These are phyloP conservation scores for Aspergillus kassunensis DNA, from an alignment of 495 filamentous ascomycete species.

Conservation along the genomic window DNA sequence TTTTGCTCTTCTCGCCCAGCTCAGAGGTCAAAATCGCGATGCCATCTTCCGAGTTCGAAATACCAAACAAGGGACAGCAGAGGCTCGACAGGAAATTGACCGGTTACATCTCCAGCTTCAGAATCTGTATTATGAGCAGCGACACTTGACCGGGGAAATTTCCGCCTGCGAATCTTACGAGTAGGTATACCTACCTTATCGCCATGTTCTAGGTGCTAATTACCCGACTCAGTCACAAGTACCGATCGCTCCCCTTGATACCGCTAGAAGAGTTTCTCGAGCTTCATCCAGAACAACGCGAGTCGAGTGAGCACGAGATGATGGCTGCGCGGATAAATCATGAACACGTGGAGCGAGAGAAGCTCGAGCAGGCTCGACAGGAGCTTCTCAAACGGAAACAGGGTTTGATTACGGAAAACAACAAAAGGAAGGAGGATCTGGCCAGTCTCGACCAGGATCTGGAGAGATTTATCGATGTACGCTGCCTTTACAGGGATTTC, in stretches of 20 bases:
- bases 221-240: slow-evolving; percentile 65
- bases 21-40: slow-evolving; percentile 77
- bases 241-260: slow-evolving; percentile 78
- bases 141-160: slow-evolving; percentile 87
- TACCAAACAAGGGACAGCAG: slow-evolving; percentile 81
- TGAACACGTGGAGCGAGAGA: slow-evolving; percentile 80
- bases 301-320: slow-evolving; percentile 67
- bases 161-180: slow-evolving; percentile 86
- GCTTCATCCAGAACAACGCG: slow-evolving; percentile 67
- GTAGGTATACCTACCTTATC: slow-evolving; percentile 49
- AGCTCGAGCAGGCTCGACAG: slow-evolving; percentile 81
- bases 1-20: slow-evolving; percentile 70
- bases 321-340: slow-evolving; percentile 93
- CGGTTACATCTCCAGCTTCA: slow-evolving; percentile 86
- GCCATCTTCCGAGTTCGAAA: slow-evolving; percentile 76
- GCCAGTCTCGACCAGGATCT: slow-evolving; percentile 82
- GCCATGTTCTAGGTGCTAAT: slow-evolving; percentile 3
- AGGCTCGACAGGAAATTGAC: slow-evolving; percentile 87
- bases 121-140: slow-evolving; percentile 95
- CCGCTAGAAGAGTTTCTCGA: slow-evolving; percentile 77
- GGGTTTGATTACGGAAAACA: slow-evolving; percentile 86
- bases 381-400: slow-evolving; percentile 87
- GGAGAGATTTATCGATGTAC: slow-evolving; percentile 80
- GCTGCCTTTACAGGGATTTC: slow-evolving; percentile 5
- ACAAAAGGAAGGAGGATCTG: slow-evolving; percentile 90